Evolutionary conservation across 805 yeast species (phyloP).

Genomic region (Starmera dryadoides): DNA sequence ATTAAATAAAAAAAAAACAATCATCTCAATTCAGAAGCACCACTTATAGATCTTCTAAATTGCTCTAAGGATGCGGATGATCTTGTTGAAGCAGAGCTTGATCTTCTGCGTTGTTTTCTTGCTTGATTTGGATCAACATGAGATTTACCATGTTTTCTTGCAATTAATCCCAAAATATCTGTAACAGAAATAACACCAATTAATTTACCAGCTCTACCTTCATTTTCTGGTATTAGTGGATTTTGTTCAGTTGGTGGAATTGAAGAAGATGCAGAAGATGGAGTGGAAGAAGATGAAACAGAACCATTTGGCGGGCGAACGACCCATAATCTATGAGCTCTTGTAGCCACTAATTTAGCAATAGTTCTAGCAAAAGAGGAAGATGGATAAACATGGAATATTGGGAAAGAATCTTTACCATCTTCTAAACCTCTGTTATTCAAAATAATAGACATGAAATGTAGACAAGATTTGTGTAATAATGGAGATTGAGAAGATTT

Average conservation of each 20-base stretch:
- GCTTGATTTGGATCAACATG: constrained; percentile 79
- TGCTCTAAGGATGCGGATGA: constrained; percentile 27
- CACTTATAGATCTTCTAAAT: constrained; percentile 35
- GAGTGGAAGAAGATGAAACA: constrained; percentile 11
- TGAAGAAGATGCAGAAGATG: constrained; percentile 15
- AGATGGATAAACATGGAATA: constrained; percentile 80
- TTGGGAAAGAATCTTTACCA: constrained; percentile 95
- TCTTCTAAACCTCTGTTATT: constrained; percentile 86
- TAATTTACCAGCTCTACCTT: constrained; percentile 68
- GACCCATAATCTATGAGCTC: constrained; percentile 84
- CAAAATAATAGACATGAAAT: constrained; percentile 79
- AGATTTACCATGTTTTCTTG: constrained; percentile 59
- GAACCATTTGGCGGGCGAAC: constrained; percentile 47
- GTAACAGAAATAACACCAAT: constrained; percentile 91
- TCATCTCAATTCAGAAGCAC: constrained; percentile 25
- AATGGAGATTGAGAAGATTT: constrained; percentile 81
- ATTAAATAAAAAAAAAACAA: not conserved
- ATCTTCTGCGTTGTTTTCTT: constrained; percentile 78
- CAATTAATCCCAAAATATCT: constrained; percentile 78
- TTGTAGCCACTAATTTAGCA: constrained; percentile 93
- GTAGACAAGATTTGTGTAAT: constrained; percentile 75
- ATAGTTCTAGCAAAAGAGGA: constrained; percentile 82
- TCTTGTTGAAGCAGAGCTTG: constrained; percentile 25
- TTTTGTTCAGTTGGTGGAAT: constrained; percentile 19
- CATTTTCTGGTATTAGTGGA: constrained; percentile 25